Conservation (phyloP, 108 stramenopile species). For the Aureococcus anophagefferens region DNA sequence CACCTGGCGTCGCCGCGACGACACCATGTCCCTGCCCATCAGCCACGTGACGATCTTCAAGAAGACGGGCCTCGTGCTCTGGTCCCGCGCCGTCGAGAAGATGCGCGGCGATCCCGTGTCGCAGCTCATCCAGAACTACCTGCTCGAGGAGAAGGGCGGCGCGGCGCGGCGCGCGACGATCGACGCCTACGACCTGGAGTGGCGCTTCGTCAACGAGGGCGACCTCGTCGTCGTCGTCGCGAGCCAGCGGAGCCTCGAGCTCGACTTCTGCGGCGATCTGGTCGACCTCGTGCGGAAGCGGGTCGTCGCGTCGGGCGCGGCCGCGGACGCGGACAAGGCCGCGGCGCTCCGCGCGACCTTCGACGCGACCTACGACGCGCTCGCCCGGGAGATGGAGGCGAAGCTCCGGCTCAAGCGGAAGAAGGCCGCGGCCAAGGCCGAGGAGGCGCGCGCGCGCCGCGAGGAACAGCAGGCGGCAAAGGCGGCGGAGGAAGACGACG, state of each 20-base stretch:
- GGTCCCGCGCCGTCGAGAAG: conserved; percentile 24
- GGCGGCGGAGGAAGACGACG: conserved; percentile 19
- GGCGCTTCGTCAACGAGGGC: conserved; percentile 32
- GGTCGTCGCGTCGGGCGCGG: neutral
- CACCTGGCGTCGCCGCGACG: too few species aligned
- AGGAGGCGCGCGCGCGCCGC: neutral
- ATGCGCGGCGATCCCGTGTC: conserved; percentile 38
- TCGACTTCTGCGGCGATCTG: neutral
- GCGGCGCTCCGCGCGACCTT: conserved; percentile 17
- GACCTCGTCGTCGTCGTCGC: neutral
- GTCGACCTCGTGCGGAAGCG: conserved; percentile 12
- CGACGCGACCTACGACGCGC: conserved; percentile 14
- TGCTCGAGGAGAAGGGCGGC: conserved; percentile 39
- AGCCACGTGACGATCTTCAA: conserved; percentile 35
- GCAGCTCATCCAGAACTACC: conserved; percentile 32
- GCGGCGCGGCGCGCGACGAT: conserved; percentile 21
- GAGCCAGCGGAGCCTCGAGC: neutral
- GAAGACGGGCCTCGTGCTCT: conserved; percentile 34
- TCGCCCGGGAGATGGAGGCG: conserved; percentile 18
- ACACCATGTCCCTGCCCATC: conserved; percentile 1
- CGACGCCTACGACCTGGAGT: conserved; percentile 25
- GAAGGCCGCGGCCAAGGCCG: neutral
- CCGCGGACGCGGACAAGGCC: conserved; percentile 1
- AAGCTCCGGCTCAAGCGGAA: neutral
- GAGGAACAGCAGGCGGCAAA: conserved; percentile 19